phyloP scores from a whole-genome alignment of 495 filamentous ascomycete species.

The Lasiosphaeria hispida region DNA sequence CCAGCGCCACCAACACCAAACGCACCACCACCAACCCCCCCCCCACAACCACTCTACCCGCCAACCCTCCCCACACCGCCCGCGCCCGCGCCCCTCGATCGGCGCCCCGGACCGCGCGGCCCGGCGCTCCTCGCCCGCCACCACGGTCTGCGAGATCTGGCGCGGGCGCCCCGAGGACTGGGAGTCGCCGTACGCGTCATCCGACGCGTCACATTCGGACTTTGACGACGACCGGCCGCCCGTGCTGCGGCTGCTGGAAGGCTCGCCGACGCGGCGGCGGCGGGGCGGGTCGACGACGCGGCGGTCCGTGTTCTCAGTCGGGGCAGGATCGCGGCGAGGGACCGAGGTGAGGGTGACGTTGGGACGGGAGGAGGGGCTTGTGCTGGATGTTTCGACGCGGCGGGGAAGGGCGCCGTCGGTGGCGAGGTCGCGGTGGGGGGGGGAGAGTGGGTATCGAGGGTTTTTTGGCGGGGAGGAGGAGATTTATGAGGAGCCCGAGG shows the following conservation, averaged over 20 bases:
- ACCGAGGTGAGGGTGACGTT: too few relatives aligned
- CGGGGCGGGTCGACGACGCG: background rate
- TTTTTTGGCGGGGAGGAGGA: too few relatives aligned
- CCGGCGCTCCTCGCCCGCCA: slow-evolving; percentile 15
- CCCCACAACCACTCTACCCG: background rate
- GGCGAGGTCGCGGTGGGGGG: too few relatives aligned
- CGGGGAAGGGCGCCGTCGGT: too few relatives aligned
- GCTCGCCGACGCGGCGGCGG: slow-evolving; percentile 8
- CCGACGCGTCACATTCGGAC: slow-evolving; percentile 14
- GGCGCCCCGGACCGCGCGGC: slow-evolving; percentile 13
- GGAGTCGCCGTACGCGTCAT: slow-evolving; percentile 30
- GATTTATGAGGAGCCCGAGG: too few relatives aligned
- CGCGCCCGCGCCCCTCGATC: slow-evolving; percentile 9
- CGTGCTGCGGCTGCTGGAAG: slow-evolving; percentile 8
- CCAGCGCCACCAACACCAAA: background rate
- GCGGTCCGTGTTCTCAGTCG: background rate
- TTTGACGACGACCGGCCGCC: slow-evolving; percentile 14
- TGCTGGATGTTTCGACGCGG: too few relatives aligned
- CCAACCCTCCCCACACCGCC: background rate
- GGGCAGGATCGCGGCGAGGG: background rate
- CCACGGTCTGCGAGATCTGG: slow-evolving; percentile 31
- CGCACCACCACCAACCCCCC: background rate
- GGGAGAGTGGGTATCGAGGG: too few relatives aligned
- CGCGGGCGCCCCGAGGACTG: slow-evolving; percentile 28
- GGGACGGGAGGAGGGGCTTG: too few relatives aligned